Conservation (phyloP, 306 rosid species). For the Astragalus glycyphyllos region DNA sequence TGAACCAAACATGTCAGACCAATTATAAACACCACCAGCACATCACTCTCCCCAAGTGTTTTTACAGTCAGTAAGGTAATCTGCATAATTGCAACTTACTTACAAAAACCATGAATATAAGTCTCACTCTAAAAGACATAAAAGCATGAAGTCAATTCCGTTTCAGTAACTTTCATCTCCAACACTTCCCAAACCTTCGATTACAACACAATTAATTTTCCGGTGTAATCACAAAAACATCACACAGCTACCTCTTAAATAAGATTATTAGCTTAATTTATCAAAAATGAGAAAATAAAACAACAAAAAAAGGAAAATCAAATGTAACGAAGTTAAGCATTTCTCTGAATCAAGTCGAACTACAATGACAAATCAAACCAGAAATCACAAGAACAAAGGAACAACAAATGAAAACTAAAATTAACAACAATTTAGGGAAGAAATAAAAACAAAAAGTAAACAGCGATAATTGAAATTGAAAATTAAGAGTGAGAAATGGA, state of each 20-base stretch:
- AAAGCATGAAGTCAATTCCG: conserved; percentile 3
- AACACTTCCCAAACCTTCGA: conserved; percentile 30
- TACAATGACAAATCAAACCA: not conserved
- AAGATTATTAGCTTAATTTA: not conserved
- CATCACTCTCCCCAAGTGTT: conserved; percentile 24
- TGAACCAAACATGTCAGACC: conserved; percentile 2
- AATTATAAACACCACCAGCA: conserved; percentile 13
- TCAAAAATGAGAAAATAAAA: not conserved
- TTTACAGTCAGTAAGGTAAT: conserved; percentile 25
- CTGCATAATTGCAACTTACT: conserved; percentile 25
- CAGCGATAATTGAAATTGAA: conserved; percentile 1
- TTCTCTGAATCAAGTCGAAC: conserved; percentile 8
- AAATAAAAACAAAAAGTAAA: conserved; percentile 5
- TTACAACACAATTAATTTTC: not conserved
- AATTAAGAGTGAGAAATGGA: conserved; percentile 17
- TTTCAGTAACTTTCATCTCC: conserved; percentile 24
- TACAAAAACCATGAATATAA: conserved; percentile 8
- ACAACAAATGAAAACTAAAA: not conserved
- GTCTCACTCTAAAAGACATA: conserved; percentile 28
- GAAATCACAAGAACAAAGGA: not conserved
- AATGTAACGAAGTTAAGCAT: conserved; percentile 6
- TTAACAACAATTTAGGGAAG: not conserved
- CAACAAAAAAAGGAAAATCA: not conserved
- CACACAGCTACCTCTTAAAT: conserved; percentile 9
- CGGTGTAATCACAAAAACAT: conserved; percentile 9